Evolutionary conservation across 2,329 filamentous ascomycete genomes (phyloP), one percentile per base, ranked within the genome.

Genomic region (Claviceps digitariae): DNA sequence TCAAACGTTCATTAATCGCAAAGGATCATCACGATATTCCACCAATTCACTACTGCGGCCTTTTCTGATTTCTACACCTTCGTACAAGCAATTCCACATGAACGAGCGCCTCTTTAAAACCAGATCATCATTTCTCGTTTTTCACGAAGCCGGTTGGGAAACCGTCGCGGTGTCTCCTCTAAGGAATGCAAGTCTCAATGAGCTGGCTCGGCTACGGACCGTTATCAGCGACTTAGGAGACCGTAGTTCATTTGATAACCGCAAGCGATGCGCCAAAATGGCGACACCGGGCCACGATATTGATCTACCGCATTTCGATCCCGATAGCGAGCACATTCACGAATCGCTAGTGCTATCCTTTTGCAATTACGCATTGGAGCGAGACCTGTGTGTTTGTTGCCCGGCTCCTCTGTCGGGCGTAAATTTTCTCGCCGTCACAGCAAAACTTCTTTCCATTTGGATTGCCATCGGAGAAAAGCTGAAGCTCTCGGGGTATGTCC

Each of bases 31-130:
- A 23, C 34, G 34, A 3, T 25, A 13, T n/a, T 27, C 36, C 7
- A 44, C 21, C 15, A 20, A 17, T 6, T 21, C 38, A n/a, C 40
- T 17, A 3, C 5, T 45, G 1, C 21, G 12, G 7, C 36, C 44
- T 4, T n/a, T 52, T 4, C 36, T 48, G 13, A 43, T 43, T 17
- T 72, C 1, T 41, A 64, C 41, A 48, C 47, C 1, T 5, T 62
- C 2, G 58, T 64, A 17, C 48, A 49, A 2, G 43, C 53, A 1
- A 38, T 49, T 9, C 54, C 59, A 31, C 57, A 58, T 23, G 54
- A 10, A 8, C 29, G 57, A 15, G 20, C 49, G 5, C 17, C 23
- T 13, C 59, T 59, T n/a, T 56, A 50, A 6, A 52, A 53, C 13
- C 10, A 57, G 12, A 57, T 59, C 46, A 4, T 21, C 20, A 4